These are phyloP conservation scores for Phytophthora foliorum DNA, from an alignment of 352 stramenopile genomes.

Conservation along the genomic window DNA sequence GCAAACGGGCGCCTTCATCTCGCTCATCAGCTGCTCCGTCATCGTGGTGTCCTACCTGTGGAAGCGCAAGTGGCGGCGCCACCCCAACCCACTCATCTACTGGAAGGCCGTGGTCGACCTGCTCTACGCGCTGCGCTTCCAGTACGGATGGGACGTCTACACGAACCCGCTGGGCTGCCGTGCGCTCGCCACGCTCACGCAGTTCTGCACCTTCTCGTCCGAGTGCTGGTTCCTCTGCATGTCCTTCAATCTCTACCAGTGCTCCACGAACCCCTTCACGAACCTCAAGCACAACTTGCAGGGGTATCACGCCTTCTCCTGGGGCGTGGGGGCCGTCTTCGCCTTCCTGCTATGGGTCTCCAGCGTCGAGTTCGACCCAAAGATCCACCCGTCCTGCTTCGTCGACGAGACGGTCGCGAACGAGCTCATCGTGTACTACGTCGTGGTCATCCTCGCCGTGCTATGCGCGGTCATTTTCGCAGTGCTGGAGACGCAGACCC, in stretches of 20 bases:
- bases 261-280: slow-evolving; percentile 89
- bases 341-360: slow-evolving; percentile 67
- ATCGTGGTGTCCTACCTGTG: slow-evolving; percentile 76
- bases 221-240: slow-evolving; percentile 92
- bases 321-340: slow-evolving; percentile 66
- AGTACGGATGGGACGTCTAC: slow-evolving; percentile 74
- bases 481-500: slow-evolving; percentile 76
- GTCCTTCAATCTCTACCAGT: slow-evolving; percentile 88
- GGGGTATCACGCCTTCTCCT: slow-evolving; percentile 83
- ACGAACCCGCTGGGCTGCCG: slow-evolving; percentile 61
- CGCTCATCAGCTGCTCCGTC: slow-evolving; percentile 76
- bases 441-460: slow-evolving; percentile 80
- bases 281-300: slow-evolving; percentile 80
- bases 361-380: slow-evolving; percentile 56
- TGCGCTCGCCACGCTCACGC: slow-evolving; percentile 66
- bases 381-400: slow-evolving; percentile 64
- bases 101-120: slow-evolving; percentile 84
- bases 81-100: slow-evolving; percentile 88
- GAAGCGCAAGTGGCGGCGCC: slow-evolving; percentile 75
- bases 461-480: slow-evolving; percentile 68
- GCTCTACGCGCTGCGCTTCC: slow-evolving; percentile 79
- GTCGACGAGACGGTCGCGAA: slow-evolving; percentile 78
- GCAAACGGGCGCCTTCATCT: slow-evolving; percentile 77
- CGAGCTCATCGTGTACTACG: slow-evolving; percentile 79
- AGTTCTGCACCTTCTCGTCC: slow-evolving; percentile 83